Evolutionary conservation across 148 eudicot species (phyloP), one percentile per base, ranked within the genome.

Genomic region (Chenopodium album): DNA sequence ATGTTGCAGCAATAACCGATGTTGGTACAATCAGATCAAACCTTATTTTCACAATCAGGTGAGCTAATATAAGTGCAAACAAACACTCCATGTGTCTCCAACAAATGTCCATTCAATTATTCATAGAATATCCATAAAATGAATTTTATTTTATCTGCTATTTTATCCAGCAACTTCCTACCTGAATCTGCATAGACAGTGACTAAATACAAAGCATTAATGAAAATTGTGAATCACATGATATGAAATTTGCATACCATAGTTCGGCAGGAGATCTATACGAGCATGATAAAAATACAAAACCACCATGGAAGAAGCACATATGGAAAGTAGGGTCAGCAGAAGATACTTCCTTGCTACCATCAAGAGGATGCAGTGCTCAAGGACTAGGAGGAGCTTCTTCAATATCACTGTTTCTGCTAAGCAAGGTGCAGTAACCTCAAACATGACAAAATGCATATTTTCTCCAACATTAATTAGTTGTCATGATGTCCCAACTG

Each of bases 291-390:
- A 79, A 78, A 64, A 87, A 47, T 78, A 85, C 95, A 41, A 92
- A 88, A 86, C 97, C 98, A 64, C 81, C 90, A 56, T 94, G 98
- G 98, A 94, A 90, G 87, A 94, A 94, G 81, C 98, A 94, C 68
- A 75, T 94, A 76, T 86, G 91, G 88, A 81, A 73, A 77, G 85
- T 88, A 84, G 91, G 84, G 77, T 64, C 80, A 13, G 59, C 79
- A 65, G 73, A 84, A 26, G 85, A 90, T 68, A 87, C 90, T 54
- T 82, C 87, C 47, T 84, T 94, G 79, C 76, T 84, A 54, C 88
- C 98, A 65, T 65, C 82, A 54, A 85, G n/a, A 19, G 91, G 94
- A 22, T 87, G 93, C 59, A 82, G 84, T 79, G 56, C 89, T 37
- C 88, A 83, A 78, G 95, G 91, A 76, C 79, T 88, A 9, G 78